Base-by-base conservation (phyloP, 129 eudicot genomes). In the Escallonia herrerae region DNA sequence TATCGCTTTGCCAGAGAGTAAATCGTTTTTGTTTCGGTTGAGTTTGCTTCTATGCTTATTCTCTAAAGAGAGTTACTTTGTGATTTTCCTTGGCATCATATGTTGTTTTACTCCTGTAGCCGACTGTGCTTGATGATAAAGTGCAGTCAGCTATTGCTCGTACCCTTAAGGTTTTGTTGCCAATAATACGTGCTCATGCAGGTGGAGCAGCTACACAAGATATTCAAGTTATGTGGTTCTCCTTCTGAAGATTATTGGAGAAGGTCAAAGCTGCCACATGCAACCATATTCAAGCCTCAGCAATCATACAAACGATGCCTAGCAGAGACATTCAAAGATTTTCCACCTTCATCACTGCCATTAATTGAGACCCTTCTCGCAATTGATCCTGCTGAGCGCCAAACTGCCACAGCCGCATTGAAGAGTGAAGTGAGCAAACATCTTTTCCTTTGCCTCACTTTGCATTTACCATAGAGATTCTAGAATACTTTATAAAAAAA, bases 141-240 rank as follows among this genome's bases (percentile, higher is more conserved):
- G 13, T 43, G 6, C 37, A 7, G 39, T 8, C 33, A 33, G 46
- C 49, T 45, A 45, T 5, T 13, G 12, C 2, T 10, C 43, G 52
- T 33, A 60, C 14, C 5, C 37, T 4, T 8, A 53, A 8, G 7
- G 12, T 53, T 53, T 53, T n/a, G 15, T 10, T n/a, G 57, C 2
- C n/a, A 13, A 2, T 7, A 7, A 53, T 53, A 4, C 43, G 4
- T 43, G 43, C 2, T 43, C 63, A 9, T 41, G 63, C 55, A 79
- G 84, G 84, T 79, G 59, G 84, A 79, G 53, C 84, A 79, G 55
- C 77, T 79, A 46, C 84, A 79, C 66, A 73, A 72, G 56, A 60
- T 79, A 79, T 90, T 90, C 81, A 90, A 87, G 84, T 63, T 90
- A 64, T 90, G 97, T 64, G 97, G 97, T 73, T 86, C 97, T 50